Conservation (phyloP, 2,329 filamentous ascomycete species). For the Trichoderma simmonsii region DNA sequence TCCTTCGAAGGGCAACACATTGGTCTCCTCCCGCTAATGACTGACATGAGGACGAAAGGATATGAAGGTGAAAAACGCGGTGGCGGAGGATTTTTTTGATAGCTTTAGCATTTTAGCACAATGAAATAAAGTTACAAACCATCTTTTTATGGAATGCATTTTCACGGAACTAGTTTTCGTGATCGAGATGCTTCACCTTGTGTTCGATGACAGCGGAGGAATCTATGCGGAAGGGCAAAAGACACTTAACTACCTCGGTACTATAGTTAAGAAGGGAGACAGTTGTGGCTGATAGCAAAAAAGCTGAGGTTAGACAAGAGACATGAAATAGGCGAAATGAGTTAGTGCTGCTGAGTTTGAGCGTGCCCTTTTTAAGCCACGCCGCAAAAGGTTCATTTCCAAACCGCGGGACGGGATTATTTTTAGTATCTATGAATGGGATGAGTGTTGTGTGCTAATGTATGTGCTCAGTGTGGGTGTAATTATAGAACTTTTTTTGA, state of each 20-base stretch:
- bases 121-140: background rate
- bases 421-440: background rate
- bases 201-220: background rate
- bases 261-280: background rate
- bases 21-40: background rate
- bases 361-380: background rate
- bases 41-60: background rate
- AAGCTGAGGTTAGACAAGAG: conserved; percentile 9
- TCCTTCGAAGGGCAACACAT: background rate
- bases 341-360: background rate
- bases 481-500: background rate
- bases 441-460: background rate
- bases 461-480: background rate
- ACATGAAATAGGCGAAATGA: background rate
- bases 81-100: background rate
- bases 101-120: conserved; percentile 6
- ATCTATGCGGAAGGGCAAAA: background rate
- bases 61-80: background rate
- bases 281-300: background rate
- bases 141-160: background rate
- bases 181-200: background rate
- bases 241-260: no score
- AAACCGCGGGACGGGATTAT: background rate
- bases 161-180: background rate
- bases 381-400: background rate